Base-by-base conservation (phyloP, 805 yeast genomes). In the Lachancea lanzarotensis region DNA sequence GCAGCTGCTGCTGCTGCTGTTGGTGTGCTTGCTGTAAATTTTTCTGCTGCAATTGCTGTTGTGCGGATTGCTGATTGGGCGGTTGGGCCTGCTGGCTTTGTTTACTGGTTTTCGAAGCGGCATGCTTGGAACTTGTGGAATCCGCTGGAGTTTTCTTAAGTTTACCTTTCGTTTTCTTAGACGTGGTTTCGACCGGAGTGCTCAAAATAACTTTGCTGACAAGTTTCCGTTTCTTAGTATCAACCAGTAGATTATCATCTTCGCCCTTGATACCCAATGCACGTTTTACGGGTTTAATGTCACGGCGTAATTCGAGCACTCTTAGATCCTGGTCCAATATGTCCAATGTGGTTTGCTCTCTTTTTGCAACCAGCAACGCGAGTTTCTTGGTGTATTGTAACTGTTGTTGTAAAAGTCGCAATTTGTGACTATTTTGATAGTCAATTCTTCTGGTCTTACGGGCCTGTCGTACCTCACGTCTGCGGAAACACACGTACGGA, bases 391-490 rank as follows among this genome's bases (percentile, higher is more conserved):
- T 95, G 40, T 81, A 75, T 50, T 78, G 82, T 68, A 93, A 72
- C 48, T 93, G 95, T 48, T 75, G 74, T 50, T 84, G 86, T 27
- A 93, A 69, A 45, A 76, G 62, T 18, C 93, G 75, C 40, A 93
- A 71, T 52, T 90, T 78, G 63, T 90, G 97, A 12, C 89, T 82
- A 53, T 93, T 88, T 55, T 88, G 85, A 29, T 85, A 77, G 68
- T 93, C 98, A 0, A 96, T 86, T 52, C 98, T 79, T 64, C 98
- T 79, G 0, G 98, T 93, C 64, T 93, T 93, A 64, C 98, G 83
- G 26, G 95, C 93, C 60, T 86, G 97, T 52, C 98, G 79, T 52
- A 88, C 83, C 59, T 90, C 98, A 64, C 98, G 83, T 53, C 96
- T 81, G 57, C 98, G 78, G 72, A 93, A 93, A 69, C 97, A 88